phyloP scores from a whole-genome alignment of 768 basidiomycete species.

The Thelephora ganbajun region DNA sequence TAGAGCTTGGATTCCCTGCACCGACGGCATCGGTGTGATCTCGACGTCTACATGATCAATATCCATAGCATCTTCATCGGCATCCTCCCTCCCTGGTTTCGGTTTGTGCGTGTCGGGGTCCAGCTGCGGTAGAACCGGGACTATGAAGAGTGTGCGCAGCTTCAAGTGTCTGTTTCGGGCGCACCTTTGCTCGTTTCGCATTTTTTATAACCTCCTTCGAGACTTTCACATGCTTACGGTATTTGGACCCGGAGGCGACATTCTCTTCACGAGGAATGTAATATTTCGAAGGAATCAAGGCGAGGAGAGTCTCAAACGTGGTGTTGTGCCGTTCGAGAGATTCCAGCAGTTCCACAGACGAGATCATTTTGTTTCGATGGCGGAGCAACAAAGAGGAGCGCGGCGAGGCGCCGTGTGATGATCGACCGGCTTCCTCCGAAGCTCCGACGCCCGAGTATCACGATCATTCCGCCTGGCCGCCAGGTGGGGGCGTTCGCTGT shows the following conservation, averaged over 20 bases:
- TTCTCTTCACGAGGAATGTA: conserved; percentile 67
- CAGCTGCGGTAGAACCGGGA: conserved; percentile 57
- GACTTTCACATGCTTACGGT: conserved; percentile 81
- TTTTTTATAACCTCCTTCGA: conserved; percentile 83
- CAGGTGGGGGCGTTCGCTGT: too few relatives aligned
- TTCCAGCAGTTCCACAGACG: conserved; percentile 30
- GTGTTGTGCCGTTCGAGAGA: conserved; percentile 79
- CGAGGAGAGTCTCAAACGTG: conserved; percentile 70
- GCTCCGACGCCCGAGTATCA: too few relatives aligned
- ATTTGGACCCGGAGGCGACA: conserved; percentile 42
- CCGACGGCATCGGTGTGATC: conserved; percentile 48
- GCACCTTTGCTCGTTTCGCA: conserved; percentile 76
- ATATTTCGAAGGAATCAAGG: conserved; percentile 80
- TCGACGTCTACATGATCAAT: conserved; percentile 16
- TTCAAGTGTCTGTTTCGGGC: background rate
- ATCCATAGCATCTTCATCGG: conserved; percentile 15
- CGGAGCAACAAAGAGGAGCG: too few relatives aligned
- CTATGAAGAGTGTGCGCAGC: too few relatives aligned
- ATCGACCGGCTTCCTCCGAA: conserved; percentile 4
- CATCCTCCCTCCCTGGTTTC: conserved; percentile 15
- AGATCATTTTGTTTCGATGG: conserved; percentile 16
- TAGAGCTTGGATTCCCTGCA: conserved; percentile 47
- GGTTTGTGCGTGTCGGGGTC: conserved; percentile 45
- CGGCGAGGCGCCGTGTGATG: background rate
- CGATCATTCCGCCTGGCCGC: too few relatives aligned